Conservation (phyloP, 768 basidiomycete genomes). For the Leccinum aurantiacum region DNA sequence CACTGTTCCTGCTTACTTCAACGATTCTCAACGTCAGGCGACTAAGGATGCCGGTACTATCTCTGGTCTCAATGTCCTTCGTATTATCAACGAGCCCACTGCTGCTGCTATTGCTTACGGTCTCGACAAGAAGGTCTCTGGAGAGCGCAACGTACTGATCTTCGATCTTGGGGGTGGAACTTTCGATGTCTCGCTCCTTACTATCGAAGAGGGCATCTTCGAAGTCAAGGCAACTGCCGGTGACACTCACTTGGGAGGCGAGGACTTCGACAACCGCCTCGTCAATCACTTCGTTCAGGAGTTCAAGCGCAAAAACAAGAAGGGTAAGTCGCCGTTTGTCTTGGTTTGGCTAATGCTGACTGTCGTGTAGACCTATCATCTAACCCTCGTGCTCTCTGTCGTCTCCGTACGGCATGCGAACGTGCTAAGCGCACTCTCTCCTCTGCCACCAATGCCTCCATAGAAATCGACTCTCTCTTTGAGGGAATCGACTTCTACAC, state of each 20-base stretch:
- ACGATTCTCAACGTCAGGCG: conserved; percentile 97
- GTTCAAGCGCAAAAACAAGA: conserved; percentile 98
- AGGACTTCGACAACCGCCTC: conserved; percentile 97
- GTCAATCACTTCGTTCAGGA: conserved; percentile 96
- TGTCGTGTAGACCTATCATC: conserved; percentile 66
- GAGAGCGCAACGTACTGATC: conserved; percentile 95
- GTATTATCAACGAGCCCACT: conserved; percentile 99
- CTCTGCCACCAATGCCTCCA: conserved; percentile 92
- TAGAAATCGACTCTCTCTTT: conserved; percentile 97
- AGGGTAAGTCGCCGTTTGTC: conserved; percentile 47
- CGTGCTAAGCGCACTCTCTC: conserved; percentile 98
- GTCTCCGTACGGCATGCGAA: conserved; percentile 96
- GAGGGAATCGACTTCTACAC: conserved; percentile 99
- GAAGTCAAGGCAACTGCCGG: conserved; percentile 98
- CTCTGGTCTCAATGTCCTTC: conserved; percentile 91
- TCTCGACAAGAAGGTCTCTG: conserved; percentile 89
- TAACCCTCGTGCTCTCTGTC: conserved; percentile 94
- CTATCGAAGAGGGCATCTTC: conserved; percentile 97
- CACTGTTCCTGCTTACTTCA: conserved; percentile 97
- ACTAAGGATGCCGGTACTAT: conserved; percentile 98
- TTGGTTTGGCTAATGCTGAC: conserved; percentile 5
- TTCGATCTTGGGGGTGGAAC: conserved; percentile 99
- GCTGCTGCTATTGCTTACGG: conserved; percentile 98
- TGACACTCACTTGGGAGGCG: conserved; percentile 97
- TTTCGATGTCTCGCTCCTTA: conserved; percentile 95